Evolutionary conservation across 192 early-diverging fungal genomes (phyloP).

Genomic region (Coemansia brasiliensis): DNA sequence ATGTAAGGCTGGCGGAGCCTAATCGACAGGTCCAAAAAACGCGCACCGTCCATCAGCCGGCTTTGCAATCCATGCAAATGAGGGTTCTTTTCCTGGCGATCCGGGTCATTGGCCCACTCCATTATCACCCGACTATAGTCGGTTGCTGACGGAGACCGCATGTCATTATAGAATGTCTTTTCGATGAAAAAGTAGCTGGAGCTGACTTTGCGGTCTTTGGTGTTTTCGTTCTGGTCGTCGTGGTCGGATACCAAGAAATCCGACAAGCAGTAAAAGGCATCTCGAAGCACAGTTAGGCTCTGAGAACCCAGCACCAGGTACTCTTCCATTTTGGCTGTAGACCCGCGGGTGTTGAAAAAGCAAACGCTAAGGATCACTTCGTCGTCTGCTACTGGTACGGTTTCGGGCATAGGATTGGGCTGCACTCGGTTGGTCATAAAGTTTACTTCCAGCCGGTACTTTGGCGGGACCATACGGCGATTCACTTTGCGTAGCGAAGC

Average conservation of each 20-base stretch:
- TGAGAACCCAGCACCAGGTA: slow-evolving; percentile 69
- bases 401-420: slow-evolving; percentile 20
- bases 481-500: slow-evolving; percentile 53
- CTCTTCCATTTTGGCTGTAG: slow-evolving; percentile 61
- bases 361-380: slow-evolving; percentile 63
- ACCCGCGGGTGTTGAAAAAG: slow-evolving; percentile 61
- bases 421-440: slow-evolving; percentile 53
- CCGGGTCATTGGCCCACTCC: slow-evolving; percentile 65
- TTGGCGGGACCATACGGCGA: slow-evolving; percentile 50
- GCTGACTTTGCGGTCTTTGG: slow-evolving; percentile 56
- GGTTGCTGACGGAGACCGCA: slow-evolving; percentile 57
- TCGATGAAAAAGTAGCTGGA: slow-evolving; percentile 79
- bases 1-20: slow-evolving; percentile 66
- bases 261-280: slow-evolving; percentile 68
- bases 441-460: slow-evolving; percentile 55
- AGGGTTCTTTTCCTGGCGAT: slow-evolving; percentile 52
- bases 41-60: slow-evolving; percentile 60
- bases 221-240: slow-evolving; percentile 47
- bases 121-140: slow-evolving; percentile 73
- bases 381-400: slow-evolving; percentile 47
- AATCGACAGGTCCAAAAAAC: slow-evolving; percentile 65
- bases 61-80: slow-evolving; percentile 54
- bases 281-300: slow-evolving; percentile 64
- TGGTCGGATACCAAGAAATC: slow-evolving; percentile 62
- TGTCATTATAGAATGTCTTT: slow-evolving; percentile 71